Conservation (phyloP, 495 filamentous ascomycete genomes). For the Hypoxylon subgilvum region DNA sequence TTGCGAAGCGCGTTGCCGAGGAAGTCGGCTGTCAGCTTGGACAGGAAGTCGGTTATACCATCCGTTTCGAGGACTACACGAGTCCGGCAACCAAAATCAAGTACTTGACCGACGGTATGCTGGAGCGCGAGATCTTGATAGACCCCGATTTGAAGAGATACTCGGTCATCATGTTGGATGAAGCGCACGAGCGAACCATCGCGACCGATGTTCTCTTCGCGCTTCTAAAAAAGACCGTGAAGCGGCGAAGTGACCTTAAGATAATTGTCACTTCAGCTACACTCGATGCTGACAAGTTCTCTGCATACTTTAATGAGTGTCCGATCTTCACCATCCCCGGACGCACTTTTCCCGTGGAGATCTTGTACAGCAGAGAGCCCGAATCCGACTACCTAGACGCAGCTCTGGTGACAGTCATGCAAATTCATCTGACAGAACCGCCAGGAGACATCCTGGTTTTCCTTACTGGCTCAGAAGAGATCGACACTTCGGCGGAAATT, state of each 20-base stretch:
- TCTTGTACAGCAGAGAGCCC: conserved; percentile 91
- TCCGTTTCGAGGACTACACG: conserved; percentile 96
- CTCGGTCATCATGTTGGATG: conserved; percentile 96
- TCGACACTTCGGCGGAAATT: conserved; percentile 92
- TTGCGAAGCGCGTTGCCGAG: conserved; percentile 94
- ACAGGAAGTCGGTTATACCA: conserved; percentile 94
- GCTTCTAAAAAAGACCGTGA: conserved; percentile 90
- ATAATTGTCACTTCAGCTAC: conserved; percentile 96
- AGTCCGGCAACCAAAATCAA: conserved; percentile 91
- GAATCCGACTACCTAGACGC: conserved; percentile 96
- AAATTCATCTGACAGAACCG: conserved; percentile 92
- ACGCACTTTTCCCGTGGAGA: conserved; percentile 91
- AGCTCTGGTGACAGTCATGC: conserved; percentile 95
- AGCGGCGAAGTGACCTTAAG: conserved; percentile 83
- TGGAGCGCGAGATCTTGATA: conserved; percentile 90
- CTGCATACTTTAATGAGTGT: conserved; percentile 89
- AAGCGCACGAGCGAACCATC: conserved; percentile 97
- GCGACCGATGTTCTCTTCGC: conserved; percentile 95
- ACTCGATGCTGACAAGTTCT: conserved; percentile 96
- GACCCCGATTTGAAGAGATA: conserved; percentile 88
- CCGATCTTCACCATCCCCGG: conserved; percentile 97
- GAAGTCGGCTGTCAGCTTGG: conserved; percentile 93
- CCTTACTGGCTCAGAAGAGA: conserved; percentile 96
- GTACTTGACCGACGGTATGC: conserved; percentile 99
- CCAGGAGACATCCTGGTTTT: conserved; percentile 93